These are phyloP conservation scores for Martensiomyces pterosporus DNA, from an alignment of 192 early-diverging fungal genomes.

Conservation along the genomic window DNA sequence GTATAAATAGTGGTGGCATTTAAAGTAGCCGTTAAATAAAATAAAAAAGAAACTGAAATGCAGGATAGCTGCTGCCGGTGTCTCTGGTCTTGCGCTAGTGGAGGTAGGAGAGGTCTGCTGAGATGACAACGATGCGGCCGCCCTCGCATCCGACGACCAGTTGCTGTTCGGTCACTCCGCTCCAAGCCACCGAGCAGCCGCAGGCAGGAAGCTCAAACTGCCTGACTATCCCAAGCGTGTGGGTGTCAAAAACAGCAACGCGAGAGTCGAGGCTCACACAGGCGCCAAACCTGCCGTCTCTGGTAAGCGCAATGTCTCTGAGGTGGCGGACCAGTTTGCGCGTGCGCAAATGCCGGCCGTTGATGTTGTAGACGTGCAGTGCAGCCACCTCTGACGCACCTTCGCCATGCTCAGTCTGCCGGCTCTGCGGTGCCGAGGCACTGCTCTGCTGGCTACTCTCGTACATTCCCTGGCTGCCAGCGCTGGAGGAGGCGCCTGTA, in stretches of 20 bases:
- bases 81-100: no score
- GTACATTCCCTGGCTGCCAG: not conserved
- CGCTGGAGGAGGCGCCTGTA: not conserved
- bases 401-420: constrained; percentile 1
- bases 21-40: constrained; percentile 5
- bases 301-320: constrained; percentile 40
- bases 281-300: constrained; percentile 29
- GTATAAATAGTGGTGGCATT: no score
- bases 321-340: constrained; percentile 35
- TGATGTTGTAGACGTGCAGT: constrained; percentile 34
- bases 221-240: constrained; percentile 27
- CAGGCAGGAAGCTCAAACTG: constrained; percentile 45
- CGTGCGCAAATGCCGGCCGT: constrained; percentile 40
- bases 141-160: constrained; percentile 40
- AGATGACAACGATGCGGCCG: constrained; percentile 26
- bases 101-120: constrained; percentile 16
- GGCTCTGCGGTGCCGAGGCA: no score
- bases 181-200: constrained; percentile 38
- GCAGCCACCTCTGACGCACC: constrained; percentile 25
- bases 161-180: constrained; percentile 32
- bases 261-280: constrained; percentile 39
- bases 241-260: constrained; percentile 33
- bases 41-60: no score
- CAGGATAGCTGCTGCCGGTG: no score
- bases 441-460: constrained; percentile 9